These are phyloP conservation scores for Leccinum truebloodii DNA, from an alignment of 768 basidiomycete species.

Conservation along the genomic window DNA sequence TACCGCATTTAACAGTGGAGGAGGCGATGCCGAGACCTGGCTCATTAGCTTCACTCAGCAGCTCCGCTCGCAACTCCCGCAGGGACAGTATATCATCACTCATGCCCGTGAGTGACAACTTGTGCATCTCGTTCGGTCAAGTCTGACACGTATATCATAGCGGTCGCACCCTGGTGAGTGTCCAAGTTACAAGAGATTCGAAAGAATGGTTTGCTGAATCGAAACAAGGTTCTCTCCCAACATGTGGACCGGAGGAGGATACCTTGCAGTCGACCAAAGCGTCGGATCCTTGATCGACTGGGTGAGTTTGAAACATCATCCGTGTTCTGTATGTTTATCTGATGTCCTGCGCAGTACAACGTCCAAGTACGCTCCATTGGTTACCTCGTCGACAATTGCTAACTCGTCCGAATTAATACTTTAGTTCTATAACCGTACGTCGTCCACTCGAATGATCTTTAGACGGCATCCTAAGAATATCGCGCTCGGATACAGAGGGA, in stretches of 20 bases:
- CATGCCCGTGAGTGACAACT: slow-evolving; percentile 35
- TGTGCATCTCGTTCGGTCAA: neutral
- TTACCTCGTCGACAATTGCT: neutral
- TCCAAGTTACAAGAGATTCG: neutral
- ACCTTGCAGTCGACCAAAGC: slow-evolving; percentile 37
- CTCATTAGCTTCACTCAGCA: slow-evolving; percentile 34
- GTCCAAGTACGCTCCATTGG: slow-evolving; percentile 36
- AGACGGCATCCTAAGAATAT: neutral
- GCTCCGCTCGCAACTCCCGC: slow-evolving; percentile 35
- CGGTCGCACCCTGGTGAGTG: slow-evolving; percentile 26
- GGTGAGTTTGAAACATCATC: slow-evolving; percentile 26
- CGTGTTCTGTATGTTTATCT: neutral
- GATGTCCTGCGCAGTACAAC: slow-evolving; percentile 30
- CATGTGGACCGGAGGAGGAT: slow-evolving; percentile 34
- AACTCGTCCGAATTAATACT: neutral
- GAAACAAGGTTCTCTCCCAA: slow-evolving; percentile 22
- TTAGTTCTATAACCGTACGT: slow-evolving; percentile 34
- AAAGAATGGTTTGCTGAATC: neutral
- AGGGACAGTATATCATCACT: slow-evolving; percentile 9
- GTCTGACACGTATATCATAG: slow-evolving; percentile 9
- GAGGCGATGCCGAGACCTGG: slow-evolving; percentile 43
- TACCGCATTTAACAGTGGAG: slow-evolving; percentile 31
- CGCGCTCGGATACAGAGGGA: slow-evolving; percentile 46
- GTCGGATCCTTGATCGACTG: slow-evolving; percentile 49
- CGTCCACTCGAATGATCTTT: neutral